Conservation (phyloP, 2,329 filamentous ascomycete genomes). For the Endoconidiophora laricicola region DNA sequence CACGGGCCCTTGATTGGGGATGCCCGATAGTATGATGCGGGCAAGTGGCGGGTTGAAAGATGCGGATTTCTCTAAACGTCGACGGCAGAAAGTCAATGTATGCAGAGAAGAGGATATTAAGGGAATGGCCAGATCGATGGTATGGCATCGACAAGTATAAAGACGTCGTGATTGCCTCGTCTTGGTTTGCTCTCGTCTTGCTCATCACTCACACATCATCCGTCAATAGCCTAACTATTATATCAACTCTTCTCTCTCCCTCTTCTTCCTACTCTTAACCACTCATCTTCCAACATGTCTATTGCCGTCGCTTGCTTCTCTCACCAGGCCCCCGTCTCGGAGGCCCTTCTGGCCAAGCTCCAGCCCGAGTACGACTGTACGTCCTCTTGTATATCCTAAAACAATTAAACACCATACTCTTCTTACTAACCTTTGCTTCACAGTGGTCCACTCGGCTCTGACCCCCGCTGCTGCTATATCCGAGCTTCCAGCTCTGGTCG, state of each 20-base stretch:
- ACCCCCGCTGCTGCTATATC: constrained; percentile 1
- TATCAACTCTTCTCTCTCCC: too few species aligned
- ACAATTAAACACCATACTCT: neutral
- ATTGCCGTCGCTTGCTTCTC: constrained; percentile 12
- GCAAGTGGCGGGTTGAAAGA: too few species aligned
- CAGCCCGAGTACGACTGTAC: constrained; percentile 12
- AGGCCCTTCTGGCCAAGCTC: constrained; percentile 7
- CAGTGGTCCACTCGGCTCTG: constrained; percentile 10
- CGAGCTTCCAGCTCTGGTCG: constrained; percentile 9
- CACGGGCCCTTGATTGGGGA: too few species aligned
- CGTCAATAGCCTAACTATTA: too few species aligned
- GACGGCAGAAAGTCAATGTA: too few species aligned
- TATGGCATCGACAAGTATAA: too few species aligned
- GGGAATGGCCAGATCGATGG: too few species aligned
- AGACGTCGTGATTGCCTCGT: too few species aligned
- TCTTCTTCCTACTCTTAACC: neutral
- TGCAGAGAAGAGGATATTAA: too few species aligned
- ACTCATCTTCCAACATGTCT: constrained; percentile 6
- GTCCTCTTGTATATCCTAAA: neutral
- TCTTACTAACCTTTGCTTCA: neutral
- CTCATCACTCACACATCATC: too few species aligned
- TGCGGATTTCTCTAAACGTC: neutral
- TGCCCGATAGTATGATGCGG: too few species aligned
- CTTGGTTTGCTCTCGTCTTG: too few species aligned
- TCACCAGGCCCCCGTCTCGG: constrained; percentile 8